phyloP scores from a whole-genome alignment of 441 rosid species.

The Croton laevigatus region DNA sequence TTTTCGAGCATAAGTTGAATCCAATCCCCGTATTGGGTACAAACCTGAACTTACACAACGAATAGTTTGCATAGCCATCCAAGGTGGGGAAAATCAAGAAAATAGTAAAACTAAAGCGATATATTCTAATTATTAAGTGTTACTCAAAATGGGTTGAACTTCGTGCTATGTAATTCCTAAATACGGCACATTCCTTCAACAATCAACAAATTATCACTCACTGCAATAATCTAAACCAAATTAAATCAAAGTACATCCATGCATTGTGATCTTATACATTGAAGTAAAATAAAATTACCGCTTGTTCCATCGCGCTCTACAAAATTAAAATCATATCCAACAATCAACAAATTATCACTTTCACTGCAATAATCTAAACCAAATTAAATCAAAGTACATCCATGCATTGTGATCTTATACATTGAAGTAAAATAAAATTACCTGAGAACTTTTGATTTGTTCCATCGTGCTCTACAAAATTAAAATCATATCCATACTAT shows the following conservation, averaged over 20 bases:
- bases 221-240: neutral
- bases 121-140: too few relatives aligned
- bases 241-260: neutral
- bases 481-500: neutral
- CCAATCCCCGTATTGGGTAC: too few relatives aligned
- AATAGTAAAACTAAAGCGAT: too few relatives aligned
- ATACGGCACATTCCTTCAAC: too few relatives aligned
- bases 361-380: neutral
- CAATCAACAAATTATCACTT: neutral
- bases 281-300: slow-evolving; percentile 40
- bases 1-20: too few relatives aligned
- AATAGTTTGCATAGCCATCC: too few relatives aligned
- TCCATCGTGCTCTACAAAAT: slow-evolving; percentile 59
- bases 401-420: neutral
- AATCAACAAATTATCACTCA: neutral
- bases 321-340: slow-evolving; percentile 3
- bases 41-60: too few relatives aligned
- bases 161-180: too few relatives aligned
- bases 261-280: neutral
- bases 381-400: neutral
- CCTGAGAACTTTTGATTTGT: slow-evolving; percentile 83
- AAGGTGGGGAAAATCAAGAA: too few relatives aligned
- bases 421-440: slow-evolving; percentile 20
- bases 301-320: slow-evolving; percentile 73
- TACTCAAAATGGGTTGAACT: too few relatives aligned